Evolutionary conservation across 2,329 filamentous ascomycete genomes (phyloP).

Genomic region (Ophiostoma tasmaniense): DNA sequence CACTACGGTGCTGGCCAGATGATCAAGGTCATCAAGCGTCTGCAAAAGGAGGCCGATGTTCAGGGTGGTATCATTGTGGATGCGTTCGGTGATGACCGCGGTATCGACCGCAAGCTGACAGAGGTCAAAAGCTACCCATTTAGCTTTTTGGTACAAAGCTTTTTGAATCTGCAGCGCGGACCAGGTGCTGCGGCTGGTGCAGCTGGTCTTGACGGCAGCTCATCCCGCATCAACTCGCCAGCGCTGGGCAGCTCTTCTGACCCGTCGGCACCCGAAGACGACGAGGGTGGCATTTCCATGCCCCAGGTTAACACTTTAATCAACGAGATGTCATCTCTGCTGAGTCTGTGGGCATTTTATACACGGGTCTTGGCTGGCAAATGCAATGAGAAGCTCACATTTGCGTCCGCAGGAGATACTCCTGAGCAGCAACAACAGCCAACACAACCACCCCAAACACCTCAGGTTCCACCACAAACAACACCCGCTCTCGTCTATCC

Average conservation of each 20-base stretch:
- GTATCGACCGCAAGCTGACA: slow-evolving; percentile 75
- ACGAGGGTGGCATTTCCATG: slow-evolving; percentile 93
- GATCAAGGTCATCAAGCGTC: slow-evolving; percentile 82
- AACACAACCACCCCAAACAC: neutral
- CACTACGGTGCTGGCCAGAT: slow-evolving; percentile 93
- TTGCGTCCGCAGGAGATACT: neutral
- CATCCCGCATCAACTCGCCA: slow-evolving; percentile 67
- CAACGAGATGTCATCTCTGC: slow-evolving; percentile 83
- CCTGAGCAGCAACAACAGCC: neutral
- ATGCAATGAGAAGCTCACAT: slow-evolving; percentile 46
- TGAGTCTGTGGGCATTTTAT: slow-evolving; percentile 88
- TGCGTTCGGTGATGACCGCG: slow-evolving; percentile 86
- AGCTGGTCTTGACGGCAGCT: slow-evolving; percentile 37
- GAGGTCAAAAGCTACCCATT: slow-evolving; percentile 98
- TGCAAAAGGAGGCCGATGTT: slow-evolving; percentile 91
- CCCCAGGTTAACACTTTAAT: slow-evolving; percentile 86
- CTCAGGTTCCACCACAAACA: neutral
- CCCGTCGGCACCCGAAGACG: slow-evolving; percentile 50
- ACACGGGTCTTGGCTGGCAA: slow-evolving; percentile 81
- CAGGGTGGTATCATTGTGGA: slow-evolving; percentile 94
- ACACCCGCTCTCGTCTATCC: slow-evolving; percentile 50
- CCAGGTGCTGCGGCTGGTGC: neutral
- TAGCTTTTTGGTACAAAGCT: slow-evolving; percentile 93
- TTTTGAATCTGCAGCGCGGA: slow-evolving; percentile 38
- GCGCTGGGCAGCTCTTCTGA: slow-evolving; percentile 44